Base-by-base conservation (phyloP, 164 flowering plant species). In the Macadamia tetraphylla region DNA sequence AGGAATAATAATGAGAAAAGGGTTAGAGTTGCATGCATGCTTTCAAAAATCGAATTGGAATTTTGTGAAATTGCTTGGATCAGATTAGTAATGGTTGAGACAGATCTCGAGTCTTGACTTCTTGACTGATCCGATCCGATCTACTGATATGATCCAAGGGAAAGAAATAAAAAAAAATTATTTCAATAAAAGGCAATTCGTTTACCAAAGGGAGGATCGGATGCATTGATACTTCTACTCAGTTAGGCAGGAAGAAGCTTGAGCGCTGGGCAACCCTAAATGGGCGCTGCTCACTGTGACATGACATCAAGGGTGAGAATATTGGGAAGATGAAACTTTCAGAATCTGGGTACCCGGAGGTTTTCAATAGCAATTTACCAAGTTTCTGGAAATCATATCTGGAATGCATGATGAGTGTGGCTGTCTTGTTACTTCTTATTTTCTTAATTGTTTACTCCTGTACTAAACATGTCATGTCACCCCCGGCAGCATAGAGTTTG, bases 201-300 rank as follows among this genome's bases (percentile, higher is more conserved):
- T 90, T 32, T 73, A 83, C 52, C 23, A 89, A 89, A 81, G 80
- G 95, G 83, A 89, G 86, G 84, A 87, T 87, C 18, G 95, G 95
- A 35, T 89, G 95, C 70, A 87, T 89, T 44, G 92, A 89, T 31
- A 81, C 71, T 0, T 79, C 81, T 1, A 86, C 89, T 0, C 87
- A 74, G 59, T 75, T 80, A 73, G 91, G 94, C 40, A 77, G 91
- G 79, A 85, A 85, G 80, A 85, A 88, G 31, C 23, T 23, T 23
- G 23, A 86, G 83, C 77, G 70, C 85, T 68, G 91, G 83, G 58
- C 83, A 84, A 60, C 95, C 87, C 76, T 88, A 89, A 15, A 89
- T 89, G 92, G 91, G 95, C 30, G 95, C 86, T 66, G 92, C 87
- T 9, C 95, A 89, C 58, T 76, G 88, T 75, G 90, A 89, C 70